Evolutionary conservation across 2,329 filamentous ascomycete species (phyloP).

Genomic region (Domatiomyces catenatus): DNA sequence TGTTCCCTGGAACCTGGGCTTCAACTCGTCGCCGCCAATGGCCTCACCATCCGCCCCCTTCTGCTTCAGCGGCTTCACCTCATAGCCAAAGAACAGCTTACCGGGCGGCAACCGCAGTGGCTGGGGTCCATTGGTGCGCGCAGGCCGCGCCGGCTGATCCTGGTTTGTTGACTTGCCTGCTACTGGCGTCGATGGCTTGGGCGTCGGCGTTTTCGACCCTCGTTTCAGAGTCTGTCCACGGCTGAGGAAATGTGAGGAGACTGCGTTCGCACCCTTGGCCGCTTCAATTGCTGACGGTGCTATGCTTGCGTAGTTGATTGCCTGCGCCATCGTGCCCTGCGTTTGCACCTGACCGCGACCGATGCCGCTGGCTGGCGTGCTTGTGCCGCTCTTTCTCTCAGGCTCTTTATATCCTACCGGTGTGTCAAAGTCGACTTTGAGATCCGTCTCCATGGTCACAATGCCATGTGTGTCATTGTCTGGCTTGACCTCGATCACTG

Average conservation of each 20-base stretch:
- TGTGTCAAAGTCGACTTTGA: conserved; percentile 88
- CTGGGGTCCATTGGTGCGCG: conserved; percentile 61
- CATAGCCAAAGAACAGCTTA: conserved; percentile 93
- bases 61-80: conserved; percentile 75
- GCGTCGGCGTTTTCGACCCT: conserved; percentile 56
- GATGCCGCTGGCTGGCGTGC: conserved; percentile 55
- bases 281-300: conserved; percentile 59
- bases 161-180: conserved; percentile 38
- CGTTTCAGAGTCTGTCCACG: conserved; percentile 84
- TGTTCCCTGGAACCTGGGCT: conserved; percentile 66
- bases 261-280: conserved; percentile 45
- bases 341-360: conserved; percentile 57
- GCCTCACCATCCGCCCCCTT: conserved; percentile 55
- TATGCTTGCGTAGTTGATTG: conserved; percentile 92
- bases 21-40: conserved; percentile 43
- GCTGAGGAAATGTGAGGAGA: conserved; percentile 62
- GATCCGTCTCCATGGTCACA: conserved; percentile 88
- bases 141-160: conserved; percentile 27
- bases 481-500: conserved; percentile 85
- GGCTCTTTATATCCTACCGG: conserved; percentile 92
- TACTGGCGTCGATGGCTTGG: conserved; percentile 58
- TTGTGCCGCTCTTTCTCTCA: conserved; percentile 62
- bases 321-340: conserved; percentile 88
- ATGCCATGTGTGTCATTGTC: conserved; percentile 66
- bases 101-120: conserved; percentile 71